Base-by-base conservation (phyloP, 805 yeast genomes). In the Candida chilensis region DNA sequence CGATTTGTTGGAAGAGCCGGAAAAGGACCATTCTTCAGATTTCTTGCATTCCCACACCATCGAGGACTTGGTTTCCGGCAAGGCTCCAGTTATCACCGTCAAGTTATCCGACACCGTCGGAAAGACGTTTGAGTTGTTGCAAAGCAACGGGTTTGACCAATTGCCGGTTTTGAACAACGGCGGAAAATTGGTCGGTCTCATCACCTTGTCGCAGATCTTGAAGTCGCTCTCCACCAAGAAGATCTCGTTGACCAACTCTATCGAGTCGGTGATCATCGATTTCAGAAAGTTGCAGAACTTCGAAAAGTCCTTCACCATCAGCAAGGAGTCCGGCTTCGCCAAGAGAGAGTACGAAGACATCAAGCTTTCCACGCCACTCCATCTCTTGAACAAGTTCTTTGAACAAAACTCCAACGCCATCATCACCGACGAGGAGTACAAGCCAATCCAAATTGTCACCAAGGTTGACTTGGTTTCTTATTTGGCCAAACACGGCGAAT, bases 351-450 rank as follows among this genome's bases (percentile, higher is more conserved):
- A 79, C 54, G 71, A 68, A 36, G 71, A 69, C 38, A 78, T 84
- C 46, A 74, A 82, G 20, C 66, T 72, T 34, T 66, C 69, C 32
- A 78, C 94, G 7, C 67, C 78, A 32, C 64, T 84, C 47, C 53
- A 70, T 22, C 79, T 79, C 37, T 67, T 84, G 55, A 81, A 78
- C 62, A 68, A 69, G 47, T 84, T 84, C 57, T 84, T 84, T 44
- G 95, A 84, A 61, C 82, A 78, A 47, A 78, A 82, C 56, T 81
- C 94, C 9, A 76, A 83, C 40, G 94, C 92, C 21, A 72, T 84
- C 44, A 82, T 84, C 35, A 83, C 94, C 28, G 88, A 80, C 45
- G 58, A 55, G 4, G 76, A 77, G 24, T 63, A 68, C 47, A 78
- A 70, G 47, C 92, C 94, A 29, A 67, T 82, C 28, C 90, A 84